These are phyloP conservation scores for Lathyrus sativus DNA, from an alignment of 306 rosid genomes.

Conservation along the genomic window DNA sequence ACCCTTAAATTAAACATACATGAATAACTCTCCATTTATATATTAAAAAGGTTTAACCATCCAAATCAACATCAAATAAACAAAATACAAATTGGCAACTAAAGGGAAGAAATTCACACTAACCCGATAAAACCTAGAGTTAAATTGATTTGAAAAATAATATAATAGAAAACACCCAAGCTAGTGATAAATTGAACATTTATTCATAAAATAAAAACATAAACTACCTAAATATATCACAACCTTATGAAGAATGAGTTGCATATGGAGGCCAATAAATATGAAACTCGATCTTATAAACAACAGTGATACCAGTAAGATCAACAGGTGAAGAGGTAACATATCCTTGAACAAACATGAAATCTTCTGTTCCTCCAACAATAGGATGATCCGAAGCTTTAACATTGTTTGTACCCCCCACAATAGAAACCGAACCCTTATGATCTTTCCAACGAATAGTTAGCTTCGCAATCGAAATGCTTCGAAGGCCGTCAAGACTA, in stretches of 20 bases:
- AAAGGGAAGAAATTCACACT: neutral
- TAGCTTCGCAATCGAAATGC: conserved; percentile 65
- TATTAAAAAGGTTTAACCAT: neutral
- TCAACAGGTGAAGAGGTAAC: conserved; percentile 62
- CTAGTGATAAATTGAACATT: too few relatives aligned
- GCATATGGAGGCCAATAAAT: conserved; percentile 91
- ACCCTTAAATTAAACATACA: too few relatives aligned
- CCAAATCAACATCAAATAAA: neutral
- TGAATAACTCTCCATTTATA: neutral
- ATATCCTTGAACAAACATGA: conserved; percentile 73
- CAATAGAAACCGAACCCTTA: conserved; percentile 62
- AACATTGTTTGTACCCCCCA: conserved; percentile 58
- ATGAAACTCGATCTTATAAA: conserved; percentile 65
- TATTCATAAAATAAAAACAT: neutral
- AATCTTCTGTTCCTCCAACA: conserved; percentile 79
- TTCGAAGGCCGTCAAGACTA: conserved; percentile 62
- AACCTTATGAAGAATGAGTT: conserved; percentile 34
- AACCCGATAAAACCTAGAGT: neutral
- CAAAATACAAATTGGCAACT: neutral
- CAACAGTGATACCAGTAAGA: conserved; percentile 50
- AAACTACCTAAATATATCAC: neutral
- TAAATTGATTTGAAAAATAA: neutral
- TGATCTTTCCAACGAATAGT: conserved; percentile 53
- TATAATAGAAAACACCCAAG: too few relatives aligned
- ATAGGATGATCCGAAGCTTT: conserved; percentile 63